phyloP scores from a whole-genome alignment of 2,329 filamentous ascomycete genomes.

The Rhynchosporium agropyri region DNA sequence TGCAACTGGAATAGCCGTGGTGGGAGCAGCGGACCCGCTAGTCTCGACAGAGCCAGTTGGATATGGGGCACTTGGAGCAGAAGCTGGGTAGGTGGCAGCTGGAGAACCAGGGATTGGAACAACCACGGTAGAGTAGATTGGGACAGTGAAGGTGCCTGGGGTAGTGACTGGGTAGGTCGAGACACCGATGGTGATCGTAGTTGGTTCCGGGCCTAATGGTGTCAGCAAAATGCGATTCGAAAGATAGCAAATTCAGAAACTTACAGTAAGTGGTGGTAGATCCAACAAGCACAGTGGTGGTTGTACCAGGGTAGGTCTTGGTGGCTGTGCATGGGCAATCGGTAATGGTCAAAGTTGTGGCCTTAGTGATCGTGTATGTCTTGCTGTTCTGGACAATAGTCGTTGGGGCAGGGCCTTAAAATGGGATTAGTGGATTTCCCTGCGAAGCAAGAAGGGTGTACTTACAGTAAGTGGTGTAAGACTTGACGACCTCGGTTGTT shows the following conservation, averaged over 20 bases:
- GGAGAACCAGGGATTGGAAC: slow-evolving; percentile 24
- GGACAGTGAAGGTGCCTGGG: slow-evolving; percentile 25
- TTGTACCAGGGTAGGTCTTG: slow-evolving; percentile 19
- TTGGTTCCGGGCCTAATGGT: slow-evolving; percentile 47
- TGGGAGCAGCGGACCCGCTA: too few relatives aligned
- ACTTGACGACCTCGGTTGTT: slow-evolving; percentile 47
- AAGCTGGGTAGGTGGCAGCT: slow-evolving; percentile 18
- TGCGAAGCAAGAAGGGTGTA: slow-evolving; percentile 44
- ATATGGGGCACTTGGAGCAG: slow-evolving; percentile 17
- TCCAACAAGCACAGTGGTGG: slow-evolving; percentile 22
- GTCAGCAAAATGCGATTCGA: not conserved
- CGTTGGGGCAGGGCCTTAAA: slow-evolving; percentile 19
- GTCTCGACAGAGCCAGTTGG: not conserved
- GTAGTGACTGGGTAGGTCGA: slow-evolving; percentile 50
- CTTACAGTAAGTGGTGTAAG: slow-evolving; percentile 57
- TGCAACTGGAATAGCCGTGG: slow-evolving; percentile 14
- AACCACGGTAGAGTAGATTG: slow-evolving; percentile 24
- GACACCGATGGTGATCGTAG: slow-evolving; percentile 47
- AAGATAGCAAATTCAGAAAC: not conserved
- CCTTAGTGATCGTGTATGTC: slow-evolving; percentile 63
- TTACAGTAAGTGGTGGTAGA: slow-evolving; percentile 29
- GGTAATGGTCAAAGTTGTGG: slow-evolving; percentile 51
- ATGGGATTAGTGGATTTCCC: slow-evolving; percentile 1
- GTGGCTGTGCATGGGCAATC: slow-evolving; percentile 45
- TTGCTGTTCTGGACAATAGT: slow-evolving; percentile 30